Base-by-base conservation (phyloP, 257 asterid species). In the Salvia splendens region DNA sequence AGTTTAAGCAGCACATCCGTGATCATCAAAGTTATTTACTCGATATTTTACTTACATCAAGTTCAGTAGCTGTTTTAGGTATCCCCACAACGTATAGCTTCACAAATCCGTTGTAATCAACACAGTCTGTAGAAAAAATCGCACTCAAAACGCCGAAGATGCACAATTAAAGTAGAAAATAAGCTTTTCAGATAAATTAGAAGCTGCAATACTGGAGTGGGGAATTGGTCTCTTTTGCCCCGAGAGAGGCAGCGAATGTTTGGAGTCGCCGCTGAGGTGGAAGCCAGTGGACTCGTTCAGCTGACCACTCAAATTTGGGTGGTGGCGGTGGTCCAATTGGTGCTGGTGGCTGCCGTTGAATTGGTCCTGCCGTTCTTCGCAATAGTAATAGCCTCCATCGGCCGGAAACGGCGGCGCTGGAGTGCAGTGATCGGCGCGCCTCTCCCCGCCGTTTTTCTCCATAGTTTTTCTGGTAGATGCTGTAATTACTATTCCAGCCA, bases 51-150 rank as follows among this genome's bases (percentile, higher is more conserved):
- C 30, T 24, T 24, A 24, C 30, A 24, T 24, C 30, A 24, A 24
- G 30, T 24, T 24, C 30, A 24, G 30, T 24, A 24, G 30, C 30
- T 24, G 30, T 24, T 24, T 24, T 24, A 24, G 99, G 82, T 73
- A 90, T 58, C 67, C 84, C 91, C 20, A 73, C 85, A 17, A 84
- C 95, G 65, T 90, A 93, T 3, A 93, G 90, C 83, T 93, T 93
- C 59, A 81, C 30, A 24, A 24, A 24, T 24, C 30, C 30, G 30
- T 24, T 24, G 30, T 24, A 24, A 24, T 24, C 30, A 24, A 24
- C 30, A 24, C 30, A 1, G 30, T 24, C 30, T 24, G 30, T 24
- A 24, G 2, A 24, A 24, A 24, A 24, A 24, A 3, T 24, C 30
- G 30, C 30, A 24, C 30, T 24, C 30, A 24, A 24, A 24, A 24